Base-by-base conservation (phyloP, 129 eudicot genomes). In the Helichrysum umbraculigerum region DNA sequence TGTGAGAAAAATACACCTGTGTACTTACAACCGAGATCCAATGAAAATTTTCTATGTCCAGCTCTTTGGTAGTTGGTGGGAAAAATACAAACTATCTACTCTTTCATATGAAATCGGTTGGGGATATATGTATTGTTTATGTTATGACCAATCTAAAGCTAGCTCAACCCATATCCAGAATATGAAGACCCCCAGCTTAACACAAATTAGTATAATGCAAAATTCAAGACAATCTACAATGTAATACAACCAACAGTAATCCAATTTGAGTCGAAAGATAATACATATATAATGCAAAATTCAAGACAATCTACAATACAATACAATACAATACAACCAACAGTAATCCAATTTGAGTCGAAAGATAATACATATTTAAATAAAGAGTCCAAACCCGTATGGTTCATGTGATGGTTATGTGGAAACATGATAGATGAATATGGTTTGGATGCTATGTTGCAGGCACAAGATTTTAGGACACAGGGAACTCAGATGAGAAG, bases 401-500 rank as follows among this genome's bases (percentile, higher is more conserved):
- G 29, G 11, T 20, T 19, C 51, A 25, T 67, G 21, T 20, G 9
- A n/a, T 57, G 12, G 62, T 57, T n/a, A 19, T 57, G 62, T 2
- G 62, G 62, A 1, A 57, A 19, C 62, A 19, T 21, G 28, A n/a
- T n/a, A 29, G 14, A 19, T 57, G 22, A 57, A 20, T 19, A 57
- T 57, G 62, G 62, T 57, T 57, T 57, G 22, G 9, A 16, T 57
- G 29, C 2, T 57, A 19, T 67, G 71, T 47, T 81, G 72, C 83
- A 92, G 96, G 98, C 98, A 50, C 96, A 92, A 85, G 98, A 90
- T 79, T 92, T 88, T 78, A 92, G 88, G 86, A 81, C 89, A 9
- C 88, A 84, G 68, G 98, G 98, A 37, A 86, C 92, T 59, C 79
- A 88, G 75, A 81, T 92, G 79, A 92, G 98, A 87, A 88, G 98